Conservation (phyloP, 2,329 filamentous ascomycete species). For the Venturia pyrina region DNA sequence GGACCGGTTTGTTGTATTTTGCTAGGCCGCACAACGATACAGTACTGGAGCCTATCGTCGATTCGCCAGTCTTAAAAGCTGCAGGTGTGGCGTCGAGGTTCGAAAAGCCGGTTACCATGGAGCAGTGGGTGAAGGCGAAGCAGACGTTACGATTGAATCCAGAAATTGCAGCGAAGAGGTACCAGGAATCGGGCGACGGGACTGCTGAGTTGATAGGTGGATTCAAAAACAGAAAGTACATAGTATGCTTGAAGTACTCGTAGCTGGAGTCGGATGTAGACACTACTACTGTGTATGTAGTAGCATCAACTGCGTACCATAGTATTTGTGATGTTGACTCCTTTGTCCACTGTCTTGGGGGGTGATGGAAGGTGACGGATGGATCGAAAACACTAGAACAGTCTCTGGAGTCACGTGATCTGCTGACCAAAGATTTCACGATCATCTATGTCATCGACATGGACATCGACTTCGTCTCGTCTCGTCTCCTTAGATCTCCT, state of each 20-base stretch:
- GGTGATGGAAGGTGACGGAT: no score
- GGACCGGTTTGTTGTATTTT: constrained; percentile 10
- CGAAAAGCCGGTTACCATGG: constrained; percentile 34
- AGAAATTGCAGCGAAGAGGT: constrained; percentile 6
- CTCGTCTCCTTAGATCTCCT: no score
- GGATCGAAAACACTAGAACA: neutral
- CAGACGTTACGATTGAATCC: constrained; percentile 20
- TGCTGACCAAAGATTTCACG: neutral
- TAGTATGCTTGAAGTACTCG: no score
- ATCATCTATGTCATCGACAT: neutral
- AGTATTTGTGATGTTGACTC: no score
- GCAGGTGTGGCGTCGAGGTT: constrained; percentile 20
- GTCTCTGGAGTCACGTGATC: neutral
- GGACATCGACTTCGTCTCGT: no score
- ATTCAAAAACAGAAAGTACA: neutral
- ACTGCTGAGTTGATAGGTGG: neutral
- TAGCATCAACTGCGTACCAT: no score
- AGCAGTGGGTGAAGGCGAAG: constrained; percentile 34
- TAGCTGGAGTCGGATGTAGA: no score
- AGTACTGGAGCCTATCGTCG: constrained; percentile 20
- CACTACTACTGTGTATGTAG: no score
- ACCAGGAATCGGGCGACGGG: neutral
- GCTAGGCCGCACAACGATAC: constrained; percentile 4
- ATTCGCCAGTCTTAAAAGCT: constrained; percentile 31
- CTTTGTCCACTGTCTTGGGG: no score